Percentiles rank a stretch among this genome's conserved stretches.
phyloP scores from a whole-genome alignment of 2,329 filamentous ascomycete genomes.

The Stagonosporopsis cucurbitacearum region DNA sequence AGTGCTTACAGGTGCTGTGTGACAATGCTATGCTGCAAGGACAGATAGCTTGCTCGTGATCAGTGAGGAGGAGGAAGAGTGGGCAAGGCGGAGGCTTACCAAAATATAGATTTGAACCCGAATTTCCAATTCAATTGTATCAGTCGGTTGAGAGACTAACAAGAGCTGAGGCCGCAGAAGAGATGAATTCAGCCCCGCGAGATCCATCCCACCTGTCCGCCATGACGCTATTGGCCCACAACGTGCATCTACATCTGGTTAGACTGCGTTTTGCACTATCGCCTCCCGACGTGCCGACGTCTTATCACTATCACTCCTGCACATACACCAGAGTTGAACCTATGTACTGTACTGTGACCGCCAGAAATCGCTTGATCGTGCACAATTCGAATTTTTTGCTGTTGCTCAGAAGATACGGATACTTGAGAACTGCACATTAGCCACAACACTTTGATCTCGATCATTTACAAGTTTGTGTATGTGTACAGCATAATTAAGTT shows the following conservation, averaged over 20 bases:
- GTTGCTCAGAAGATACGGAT: too few species aligned
- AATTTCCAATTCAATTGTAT: slow-evolving; percentile 1
- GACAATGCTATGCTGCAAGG: not conserved
- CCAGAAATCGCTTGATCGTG: not conserved
- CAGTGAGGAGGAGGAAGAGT: not conserved
- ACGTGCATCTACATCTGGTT: slow-evolving; percentile 1
- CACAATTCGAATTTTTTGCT: not conserved
- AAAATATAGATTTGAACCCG: not conserved
- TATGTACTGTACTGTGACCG: not conserved
- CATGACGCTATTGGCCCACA: slow-evolving; percentile 4
- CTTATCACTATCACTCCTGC: slow-evolving; percentile 2
- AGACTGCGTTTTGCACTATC: not conserved
- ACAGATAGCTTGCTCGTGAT: not conserved
- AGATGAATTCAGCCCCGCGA: slow-evolving; percentile 15
- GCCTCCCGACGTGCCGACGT: not conserved
- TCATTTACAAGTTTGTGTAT: too few species aligned
- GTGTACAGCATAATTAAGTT: too few species aligned
- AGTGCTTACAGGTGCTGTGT: slow-evolving; percentile 15
- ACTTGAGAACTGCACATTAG: too few species aligned
- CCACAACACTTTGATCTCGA: too few species aligned
- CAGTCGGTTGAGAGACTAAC: slow-evolving; percentile 9
- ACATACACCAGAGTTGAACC: not conserved
- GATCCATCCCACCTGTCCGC: slow-evolving; percentile 1
- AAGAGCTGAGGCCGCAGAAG: slow-evolving; percentile 8
- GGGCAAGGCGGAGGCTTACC: not conserved